Conservation (phyloP, 768 basidiomycete genomes). For the Amanita polypyramis region DNA sequence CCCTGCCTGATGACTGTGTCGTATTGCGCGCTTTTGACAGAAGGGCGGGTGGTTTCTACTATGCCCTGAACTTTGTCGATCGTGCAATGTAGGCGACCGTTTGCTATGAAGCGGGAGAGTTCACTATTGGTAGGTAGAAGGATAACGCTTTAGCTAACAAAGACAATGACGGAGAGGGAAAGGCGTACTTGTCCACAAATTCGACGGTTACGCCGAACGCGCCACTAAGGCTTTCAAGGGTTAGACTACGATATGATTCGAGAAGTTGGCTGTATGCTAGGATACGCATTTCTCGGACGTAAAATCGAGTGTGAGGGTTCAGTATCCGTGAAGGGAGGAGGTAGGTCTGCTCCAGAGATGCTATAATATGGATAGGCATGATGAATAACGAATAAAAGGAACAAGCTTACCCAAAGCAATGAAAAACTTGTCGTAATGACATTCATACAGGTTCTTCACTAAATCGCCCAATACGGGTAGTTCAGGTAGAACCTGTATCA, state of each 20-base stretch:
- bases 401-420: conserved; percentile 63
- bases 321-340: conserved; percentile 84
- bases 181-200: conserved; percentile 75
- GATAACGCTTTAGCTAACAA: no score
- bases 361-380: conserved; percentile 24
- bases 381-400: conserved; percentile 1
- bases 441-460: conserved; percentile 82
- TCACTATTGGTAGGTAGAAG: conserved; percentile 54
- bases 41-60: conserved; percentile 78
- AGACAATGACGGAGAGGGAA: background rate
- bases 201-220: conserved; percentile 87
- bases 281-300: conserved; percentile 94
- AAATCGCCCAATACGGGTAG: conserved; percentile 76
- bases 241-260: conserved; percentile 85
- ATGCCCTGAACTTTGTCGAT: conserved; percentile 95
- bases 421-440: conserved; percentile 94
- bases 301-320: conserved; percentile 78
- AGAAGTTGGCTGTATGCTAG: conserved; percentile 85
- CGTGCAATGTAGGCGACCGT: conserved; percentile 71
- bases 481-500: conserved; percentile 74
- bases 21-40: conserved; percentile 72
- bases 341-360: conserved; percentile 79
- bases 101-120: conserved; percentile 84
- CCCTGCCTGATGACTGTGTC: conserved; percentile 92
- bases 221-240: conserved; percentile 71